phyloP scores from a whole-genome alignment of 257 asterid genomes.

The Jacaranda mimosifolia region DNA sequence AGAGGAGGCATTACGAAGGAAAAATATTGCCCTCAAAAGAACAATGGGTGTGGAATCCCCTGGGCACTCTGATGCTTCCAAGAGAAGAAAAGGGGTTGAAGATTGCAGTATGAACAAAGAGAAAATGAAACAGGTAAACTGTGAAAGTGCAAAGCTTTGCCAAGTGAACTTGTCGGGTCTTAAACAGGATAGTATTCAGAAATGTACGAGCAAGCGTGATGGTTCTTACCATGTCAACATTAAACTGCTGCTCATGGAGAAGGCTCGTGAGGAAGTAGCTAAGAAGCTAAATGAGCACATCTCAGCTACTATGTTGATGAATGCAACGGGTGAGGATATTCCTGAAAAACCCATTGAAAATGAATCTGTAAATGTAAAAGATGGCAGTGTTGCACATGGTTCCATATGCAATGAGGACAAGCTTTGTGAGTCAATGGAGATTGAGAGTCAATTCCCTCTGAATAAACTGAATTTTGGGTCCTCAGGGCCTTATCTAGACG shows the following conservation, averaged over 20 bases:
- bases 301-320: conserved; percentile 40
- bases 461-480: conserved; percentile 18
- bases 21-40: conserved; percentile 57
- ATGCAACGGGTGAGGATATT: conserved; percentile 36
- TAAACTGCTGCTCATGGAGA: conserved; percentile 61
- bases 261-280: conserved; percentile 58
- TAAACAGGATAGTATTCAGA: conserved; percentile 28
- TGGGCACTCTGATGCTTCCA: conserved; percentile 48
- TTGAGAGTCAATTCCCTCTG: conserved; percentile 35
- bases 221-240: conserved; percentile 36
- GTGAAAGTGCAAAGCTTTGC: conserved; percentile 33
- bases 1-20: conserved; percentile 59
- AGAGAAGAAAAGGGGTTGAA: conserved; percentile 66
- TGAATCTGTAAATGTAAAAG: conserved; percentile 30
- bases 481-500: conserved; percentile 23
- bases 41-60: conserved; percentile 42
- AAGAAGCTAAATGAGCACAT: conserved; percentile 43
- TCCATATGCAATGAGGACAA: conserved; percentile 31
- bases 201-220: conserved; percentile 38
- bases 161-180: conserved; percentile 34
- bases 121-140: conserved; percentile 39
- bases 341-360: conserved; percentile 33
- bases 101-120: conserved; percentile 43
- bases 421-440: conserved; percentile 37
- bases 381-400: conserved; percentile 15